Evolutionary conservation across 257 asterid species (phyloP).

Genomic region (Sherardia arvensis): DNA sequence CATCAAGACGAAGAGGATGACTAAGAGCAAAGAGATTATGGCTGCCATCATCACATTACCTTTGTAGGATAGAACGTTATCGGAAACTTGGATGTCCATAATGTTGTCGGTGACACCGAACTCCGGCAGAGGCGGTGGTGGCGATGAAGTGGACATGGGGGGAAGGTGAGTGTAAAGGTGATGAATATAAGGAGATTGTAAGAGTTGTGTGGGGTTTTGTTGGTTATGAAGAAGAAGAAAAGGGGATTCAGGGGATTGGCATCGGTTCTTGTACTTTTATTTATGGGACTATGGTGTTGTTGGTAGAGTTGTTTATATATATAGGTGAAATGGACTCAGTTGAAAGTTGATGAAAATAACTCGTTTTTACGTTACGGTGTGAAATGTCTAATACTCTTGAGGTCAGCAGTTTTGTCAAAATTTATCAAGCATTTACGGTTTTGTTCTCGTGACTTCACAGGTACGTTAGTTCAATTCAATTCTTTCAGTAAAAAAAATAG

Average conservation of each 20-base stretch:
- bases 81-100: neutral
- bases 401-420: no score
- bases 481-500: no score
- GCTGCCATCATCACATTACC: constrained; percentile 40
- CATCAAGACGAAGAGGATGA: constrained; percentile 27
- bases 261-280: constrained; percentile 3
- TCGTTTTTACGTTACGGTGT: no score
- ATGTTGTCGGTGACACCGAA: neutral
- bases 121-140: neutral
- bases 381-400: no score
- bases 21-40: constrained; percentile 24
- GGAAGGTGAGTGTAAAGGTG: neutral
- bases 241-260: neutral
- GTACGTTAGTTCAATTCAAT: no score
- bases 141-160: neutral
- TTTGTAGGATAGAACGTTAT: constrained; percentile 25
- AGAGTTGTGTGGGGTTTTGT: neutral
- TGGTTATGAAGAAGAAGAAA: neutral
- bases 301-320: neutral
- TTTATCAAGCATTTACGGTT: no score
- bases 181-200: neutral
- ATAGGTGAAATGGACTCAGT: no score
- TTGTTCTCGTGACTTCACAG: no score
- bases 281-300: constrained; percentile 10
- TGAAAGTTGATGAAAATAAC: no score